These are phyloP conservation scores for Eucalyptus dawsonii DNA, from an alignment of 345 rosid species.

Conservation along the genomic window DNA sequence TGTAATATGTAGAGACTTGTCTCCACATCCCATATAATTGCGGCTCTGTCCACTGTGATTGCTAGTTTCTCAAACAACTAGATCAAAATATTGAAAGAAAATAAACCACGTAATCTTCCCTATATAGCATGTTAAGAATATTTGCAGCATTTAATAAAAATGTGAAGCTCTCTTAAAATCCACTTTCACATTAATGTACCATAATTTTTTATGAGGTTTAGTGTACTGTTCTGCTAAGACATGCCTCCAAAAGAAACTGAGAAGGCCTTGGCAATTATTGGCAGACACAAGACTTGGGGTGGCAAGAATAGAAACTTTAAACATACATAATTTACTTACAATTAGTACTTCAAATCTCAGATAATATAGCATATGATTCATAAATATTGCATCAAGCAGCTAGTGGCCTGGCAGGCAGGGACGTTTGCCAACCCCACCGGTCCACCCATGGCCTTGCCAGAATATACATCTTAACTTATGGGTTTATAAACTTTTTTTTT, in stretches of 20 bases:
- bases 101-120: neutral
- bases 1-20: neutral
- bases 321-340: neutral
- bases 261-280: neutral
- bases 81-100: neutral
- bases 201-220: neutral
- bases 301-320: neutral
- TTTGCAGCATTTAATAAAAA: neutral
- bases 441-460: neutral
- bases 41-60: neutral
- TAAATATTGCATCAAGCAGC: neutral
- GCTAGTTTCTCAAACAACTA: neutral
- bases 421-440: neutral
- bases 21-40: neutral
- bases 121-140: neutral
- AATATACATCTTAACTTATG: neutral
- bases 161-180: neutral
- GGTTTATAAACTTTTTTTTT: neutral
- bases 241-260: neutral
- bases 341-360: neutral
- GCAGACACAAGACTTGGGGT: neutral
- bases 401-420: neutral
- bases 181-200: neutral
- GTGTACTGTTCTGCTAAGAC: neutral
- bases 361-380: neutral